Evolutionary conservation across 371 early-diverging fungal species (phyloP), one percentile per base, ranked within the genome.

Genomic region (Dichotomocladium elegans): DNA sequence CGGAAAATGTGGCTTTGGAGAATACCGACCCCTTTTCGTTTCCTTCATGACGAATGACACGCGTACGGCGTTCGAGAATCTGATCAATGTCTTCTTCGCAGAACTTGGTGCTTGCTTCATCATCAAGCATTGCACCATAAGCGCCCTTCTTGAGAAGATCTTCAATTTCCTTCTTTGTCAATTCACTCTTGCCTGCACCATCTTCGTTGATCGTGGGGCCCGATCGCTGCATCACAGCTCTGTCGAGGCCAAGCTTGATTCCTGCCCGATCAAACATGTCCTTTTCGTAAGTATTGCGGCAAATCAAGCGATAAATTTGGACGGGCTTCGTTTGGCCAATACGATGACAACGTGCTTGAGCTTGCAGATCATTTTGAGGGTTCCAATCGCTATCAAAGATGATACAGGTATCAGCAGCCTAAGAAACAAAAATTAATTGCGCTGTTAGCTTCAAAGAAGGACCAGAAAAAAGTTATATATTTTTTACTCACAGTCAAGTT

Each of bases 341-440:
- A 64, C 96, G 86, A 73, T 96, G 95, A 52, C 90, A 92, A 53
- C 97, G 83, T 12, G 90, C 91, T 63, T 93, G 90, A 2, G 99
- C 99, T 72, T 99, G 96, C 52, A 95, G 64, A 70, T 98, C 99
- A 64, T 92, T 94, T 69, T 96, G 95, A 17, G 97, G 97, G 69
- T 96, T 99, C 95, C 95, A 96, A 63, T 98, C 97, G 53, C 90
- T 89, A 74, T 98, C 97, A 70, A 87, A 95, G 50, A 97, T 94
- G 46, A 96, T 90, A 51, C 94, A 93, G 0, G 95, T 95, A 65
- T 96, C 96, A 8, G 99, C 96, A n/a, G 93, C 92, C 64, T 69
- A 48, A 21, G 15, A 31, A n/a, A n/a, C n/a, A n/a, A n/a, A n/a
- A n/a, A n/a, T n/a, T n/a, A n/a, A n/a, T n/a, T n/a, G n/a, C n/a